phyloP scores from a whole-genome alignment of 2,329 filamentous ascomycete species.

The Penicillium sp. region DNA sequence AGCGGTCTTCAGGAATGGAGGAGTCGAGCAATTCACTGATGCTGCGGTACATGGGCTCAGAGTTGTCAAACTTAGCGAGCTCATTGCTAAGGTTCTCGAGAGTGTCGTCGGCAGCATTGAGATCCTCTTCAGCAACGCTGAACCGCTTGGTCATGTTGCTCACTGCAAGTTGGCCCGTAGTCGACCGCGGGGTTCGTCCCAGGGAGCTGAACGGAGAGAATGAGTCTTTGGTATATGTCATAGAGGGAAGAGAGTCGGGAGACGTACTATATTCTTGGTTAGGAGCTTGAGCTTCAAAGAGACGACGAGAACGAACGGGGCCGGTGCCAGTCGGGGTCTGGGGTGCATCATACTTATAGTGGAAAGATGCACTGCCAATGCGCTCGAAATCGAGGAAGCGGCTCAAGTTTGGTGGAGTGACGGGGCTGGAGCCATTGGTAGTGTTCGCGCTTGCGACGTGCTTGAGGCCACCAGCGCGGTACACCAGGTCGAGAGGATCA shows the following conservation, averaged over 20 bases:
- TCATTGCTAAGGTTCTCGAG: conserved; percentile 1
- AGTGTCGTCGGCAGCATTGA: conserved; percentile 6
- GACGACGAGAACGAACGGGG: conserved; percentile 7
- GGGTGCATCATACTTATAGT: conserved; percentile 12
- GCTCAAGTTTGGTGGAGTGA: background rate
- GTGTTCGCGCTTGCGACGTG: conserved; percentile 10
- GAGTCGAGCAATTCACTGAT: conserved; percentile 12
- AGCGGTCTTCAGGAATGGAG: conserved; percentile 11
- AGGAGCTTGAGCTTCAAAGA: conserved; percentile 10
- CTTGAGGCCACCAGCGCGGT: background rate
- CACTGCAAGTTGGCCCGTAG: background rate
- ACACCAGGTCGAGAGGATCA: background rate
- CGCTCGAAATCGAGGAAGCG: conserved; percentile 7
- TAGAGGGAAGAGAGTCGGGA: conserved; percentile 7
- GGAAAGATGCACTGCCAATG: conserved; percentile 7
- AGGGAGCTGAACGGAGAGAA: conserved; percentile 11
- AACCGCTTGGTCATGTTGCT: background rate
- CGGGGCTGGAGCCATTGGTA: conserved; percentile 1
- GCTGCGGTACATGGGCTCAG: conserved; percentile 7
- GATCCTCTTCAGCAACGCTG: background rate
- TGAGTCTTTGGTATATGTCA: conserved; percentile 8
- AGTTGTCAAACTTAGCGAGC: background rate
- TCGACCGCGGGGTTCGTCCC: conserved; percentile 9
- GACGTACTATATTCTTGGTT: conserved; percentile 14
- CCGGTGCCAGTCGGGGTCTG: conserved; percentile 7